Evolutionary conservation across 441 rosid genomes (phyloP).

Genomic region (Adansonia grandidieri): DNA sequence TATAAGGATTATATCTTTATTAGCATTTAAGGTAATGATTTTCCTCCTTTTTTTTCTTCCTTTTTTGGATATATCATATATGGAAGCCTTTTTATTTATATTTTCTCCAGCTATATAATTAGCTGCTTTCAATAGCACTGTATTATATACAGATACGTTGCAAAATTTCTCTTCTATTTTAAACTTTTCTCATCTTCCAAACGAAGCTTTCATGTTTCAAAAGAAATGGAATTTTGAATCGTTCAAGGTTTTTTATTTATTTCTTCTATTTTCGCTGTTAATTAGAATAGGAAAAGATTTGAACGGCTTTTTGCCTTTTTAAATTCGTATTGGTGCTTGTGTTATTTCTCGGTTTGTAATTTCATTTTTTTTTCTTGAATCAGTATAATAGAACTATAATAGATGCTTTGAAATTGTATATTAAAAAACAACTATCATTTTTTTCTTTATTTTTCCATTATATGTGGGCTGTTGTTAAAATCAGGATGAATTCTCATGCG

Average conservation of each 20-base stretch:
- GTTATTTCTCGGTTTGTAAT: background rate
- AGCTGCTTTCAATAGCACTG: background rate
- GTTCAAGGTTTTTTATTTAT: slow-evolving; percentile 10
- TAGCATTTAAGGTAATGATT: slow-evolving; percentile 25
- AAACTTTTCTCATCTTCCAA: background rate
- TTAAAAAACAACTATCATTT: background rate
- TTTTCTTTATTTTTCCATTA: background rate
- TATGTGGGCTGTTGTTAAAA: slow-evolving; percentile 18
- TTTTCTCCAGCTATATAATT: background rate
- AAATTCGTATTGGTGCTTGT: background rate
- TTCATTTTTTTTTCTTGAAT: background rate
- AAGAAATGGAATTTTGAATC: background rate
- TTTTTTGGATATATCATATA: too few species aligned
- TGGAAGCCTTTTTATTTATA: background rate
- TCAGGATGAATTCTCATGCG: background rate
- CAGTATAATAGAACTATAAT: background rate
- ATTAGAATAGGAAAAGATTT: background rate
- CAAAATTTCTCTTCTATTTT: background rate
- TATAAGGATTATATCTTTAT: background rate
- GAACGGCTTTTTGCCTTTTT: background rate
- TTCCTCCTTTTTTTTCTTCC: background rate
- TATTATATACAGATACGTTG: background rate
- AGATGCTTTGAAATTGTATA: background rate
- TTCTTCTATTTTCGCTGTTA: background rate
- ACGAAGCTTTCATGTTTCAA: background rate